phyloP scores from a whole-genome alignment of 129 eudicot genomes.

The Flaveria linearis region DNA sequence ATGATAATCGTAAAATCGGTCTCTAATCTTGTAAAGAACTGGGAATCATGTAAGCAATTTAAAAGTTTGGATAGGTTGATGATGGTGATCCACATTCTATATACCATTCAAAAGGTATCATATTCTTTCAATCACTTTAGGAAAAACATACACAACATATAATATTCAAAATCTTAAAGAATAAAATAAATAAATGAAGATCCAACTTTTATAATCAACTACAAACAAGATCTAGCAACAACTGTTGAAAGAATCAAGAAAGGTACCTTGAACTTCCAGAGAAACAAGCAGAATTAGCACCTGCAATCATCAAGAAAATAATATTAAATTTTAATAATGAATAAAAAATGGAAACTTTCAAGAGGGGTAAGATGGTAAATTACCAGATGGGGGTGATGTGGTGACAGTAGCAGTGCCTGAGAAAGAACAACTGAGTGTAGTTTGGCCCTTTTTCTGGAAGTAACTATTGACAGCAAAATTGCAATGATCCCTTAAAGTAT shows the following conservation, averaged over 20 bases:
- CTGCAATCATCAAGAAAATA: constrained; percentile 38
- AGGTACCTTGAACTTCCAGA: constrained; percentile 61
- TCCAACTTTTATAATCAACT: neutral
- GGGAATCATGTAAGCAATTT: neutral
- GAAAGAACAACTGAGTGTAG: constrained; percentile 49
- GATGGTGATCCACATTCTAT: neutral
- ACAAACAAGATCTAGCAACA: constrained; percentile 35
- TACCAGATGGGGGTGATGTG: constrained; percentile 39
- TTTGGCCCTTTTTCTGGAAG: constrained; percentile 60
- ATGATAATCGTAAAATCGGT: too few species aligned
- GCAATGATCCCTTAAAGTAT: constrained; percentile 69
- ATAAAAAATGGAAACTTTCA: constrained; percentile 9
- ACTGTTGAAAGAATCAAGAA: neutral
- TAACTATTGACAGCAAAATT: constrained; percentile 75
- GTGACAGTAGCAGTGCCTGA: constrained; percentile 46
- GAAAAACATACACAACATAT: neutral
- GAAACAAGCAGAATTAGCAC: constrained; percentile 49
- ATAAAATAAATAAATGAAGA: constrained; percentile 3
- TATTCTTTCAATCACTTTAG: constrained; percentile 28
- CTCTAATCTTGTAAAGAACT: too few species aligned
- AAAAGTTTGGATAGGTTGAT: neutral
- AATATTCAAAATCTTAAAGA: neutral
- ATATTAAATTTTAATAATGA: neutral
- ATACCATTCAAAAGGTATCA: constrained; percentile 29
- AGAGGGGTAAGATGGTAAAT: constrained; percentile 27